These are phyloP conservation scores for Pythium chondricola DNA, from an alignment of 352 stramenopile genomes.

Conservation along the genomic window DNA sequence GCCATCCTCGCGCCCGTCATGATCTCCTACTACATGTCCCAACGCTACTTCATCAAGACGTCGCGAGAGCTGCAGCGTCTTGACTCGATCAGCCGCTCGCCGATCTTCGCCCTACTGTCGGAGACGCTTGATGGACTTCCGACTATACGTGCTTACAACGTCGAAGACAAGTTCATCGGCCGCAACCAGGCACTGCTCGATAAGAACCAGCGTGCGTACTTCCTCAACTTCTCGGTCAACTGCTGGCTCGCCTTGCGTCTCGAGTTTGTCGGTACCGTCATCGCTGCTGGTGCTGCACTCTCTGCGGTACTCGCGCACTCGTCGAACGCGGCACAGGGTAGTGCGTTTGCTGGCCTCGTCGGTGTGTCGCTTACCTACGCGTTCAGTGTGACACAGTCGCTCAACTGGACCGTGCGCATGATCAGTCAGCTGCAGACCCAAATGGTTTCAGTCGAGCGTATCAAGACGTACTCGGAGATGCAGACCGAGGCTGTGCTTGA, in stretches of 20 bases:
- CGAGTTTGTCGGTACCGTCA: constrained; percentile 61
- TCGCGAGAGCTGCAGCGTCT: constrained; percentile 93
- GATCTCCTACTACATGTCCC: constrained; percentile 56
- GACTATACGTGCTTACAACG: constrained; percentile 88
- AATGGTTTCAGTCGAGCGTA: constrained; percentile 74
- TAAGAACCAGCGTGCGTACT: constrained; percentile 65
- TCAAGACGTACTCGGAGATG: constrained; percentile 66
- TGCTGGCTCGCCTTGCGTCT: constrained; percentile 74
- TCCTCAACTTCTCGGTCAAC: constrained; percentile 65
- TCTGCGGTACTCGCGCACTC: constrained; percentile 48
- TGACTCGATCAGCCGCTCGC: constrained; percentile 90
- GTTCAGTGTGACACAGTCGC: constrained; percentile 75
- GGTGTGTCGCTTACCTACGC: constrained; percentile 74
- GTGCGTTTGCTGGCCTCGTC: constrained; percentile 45
- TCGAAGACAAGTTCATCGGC: constrained; percentile 39
- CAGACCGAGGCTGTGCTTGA: constrained; percentile 39
- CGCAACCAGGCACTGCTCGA: constrained; percentile 56
- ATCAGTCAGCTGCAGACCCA: constrained; percentile 72
- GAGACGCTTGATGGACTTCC: constrained; percentile 93
- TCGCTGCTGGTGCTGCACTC: constrained; percentile 48
- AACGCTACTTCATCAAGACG: constrained; percentile 92
- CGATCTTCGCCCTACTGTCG: constrained; percentile 93
- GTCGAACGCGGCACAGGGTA: constrained; percentile 29
- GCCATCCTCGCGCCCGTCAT: constrained; percentile 66
- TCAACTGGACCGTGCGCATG: constrained; percentile 71